These are phyloP conservation scores for Primulina huaijiensis DNA, from an alignment of 257 asterid genomes.

Conservation along the genomic window DNA sequence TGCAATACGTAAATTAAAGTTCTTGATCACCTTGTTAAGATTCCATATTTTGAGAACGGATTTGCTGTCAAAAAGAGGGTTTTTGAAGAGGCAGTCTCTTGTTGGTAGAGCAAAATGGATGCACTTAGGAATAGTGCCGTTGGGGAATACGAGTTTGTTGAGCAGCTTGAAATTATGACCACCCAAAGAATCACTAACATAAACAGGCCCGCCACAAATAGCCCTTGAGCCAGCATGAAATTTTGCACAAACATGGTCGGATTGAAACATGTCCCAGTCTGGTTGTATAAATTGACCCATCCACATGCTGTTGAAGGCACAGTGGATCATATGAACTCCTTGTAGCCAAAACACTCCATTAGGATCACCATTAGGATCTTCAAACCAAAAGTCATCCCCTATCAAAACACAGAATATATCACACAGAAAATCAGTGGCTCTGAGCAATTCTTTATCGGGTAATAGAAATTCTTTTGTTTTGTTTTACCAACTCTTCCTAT, in stretches of 20 bases:
- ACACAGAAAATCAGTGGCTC: not conserved
- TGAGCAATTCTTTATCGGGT: not conserved
- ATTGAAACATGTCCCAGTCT: constrained; percentile 86
- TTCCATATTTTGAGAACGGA: constrained; percentile 76
- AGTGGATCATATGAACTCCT: constrained; percentile 88
- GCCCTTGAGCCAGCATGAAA: constrained; percentile 83
- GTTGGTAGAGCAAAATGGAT: constrained; percentile 73
- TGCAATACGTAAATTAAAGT: not conserved
- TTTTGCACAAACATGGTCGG: constrained; percentile 65
- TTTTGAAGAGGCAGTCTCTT: constrained; percentile 72
- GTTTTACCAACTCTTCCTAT: constrained; percentile 77
- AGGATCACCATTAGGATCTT: constrained; percentile 77
- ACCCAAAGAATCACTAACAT: constrained; percentile 69
- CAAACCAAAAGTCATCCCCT: constrained; percentile 90
- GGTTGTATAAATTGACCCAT: constrained; percentile 82
- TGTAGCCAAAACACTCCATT: constrained; percentile 81
- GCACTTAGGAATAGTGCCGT: constrained; percentile 69
- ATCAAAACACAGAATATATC: not conserved
- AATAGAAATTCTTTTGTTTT: not conserved
- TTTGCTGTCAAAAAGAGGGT: constrained; percentile 67
- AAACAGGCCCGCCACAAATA: constrained; percentile 74
- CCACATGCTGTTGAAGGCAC: constrained; percentile 86
- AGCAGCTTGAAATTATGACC: constrained; percentile 72
- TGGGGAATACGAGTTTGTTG: constrained; percentile 49
- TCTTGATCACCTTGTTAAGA: constrained; percentile 54